phyloP scores from a whole-genome alignment of 2,329 filamentous ascomycete species.

The Macrophomina phaseolina region DNA sequence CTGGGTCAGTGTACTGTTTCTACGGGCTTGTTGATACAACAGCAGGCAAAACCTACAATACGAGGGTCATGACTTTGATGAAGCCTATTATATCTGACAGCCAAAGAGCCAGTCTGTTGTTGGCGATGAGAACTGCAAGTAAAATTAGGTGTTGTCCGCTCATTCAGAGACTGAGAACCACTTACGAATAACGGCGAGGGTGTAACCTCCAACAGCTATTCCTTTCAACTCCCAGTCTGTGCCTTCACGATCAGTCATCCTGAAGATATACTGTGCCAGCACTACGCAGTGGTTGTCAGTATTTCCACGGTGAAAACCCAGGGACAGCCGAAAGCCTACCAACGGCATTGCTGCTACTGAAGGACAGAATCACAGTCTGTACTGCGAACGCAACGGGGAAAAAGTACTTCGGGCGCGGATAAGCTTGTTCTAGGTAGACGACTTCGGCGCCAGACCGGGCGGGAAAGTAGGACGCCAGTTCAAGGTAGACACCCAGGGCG shows the following conservation, averaged over 20 bases:
- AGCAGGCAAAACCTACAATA: slow-evolving; percentile 50
- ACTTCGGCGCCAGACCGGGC: slow-evolving; percentile 70
- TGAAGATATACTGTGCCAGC: slow-evolving; percentile 65
- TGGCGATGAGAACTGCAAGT: slow-evolving; percentile 52
- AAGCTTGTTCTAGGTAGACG: slow-evolving; percentile 72
- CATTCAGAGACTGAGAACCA: background rate
- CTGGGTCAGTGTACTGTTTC: background rate
- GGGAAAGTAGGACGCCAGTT: slow-evolving; percentile 69
- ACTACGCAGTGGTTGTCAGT: slow-evolving; percentile 6
- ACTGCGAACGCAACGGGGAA: slow-evolving; percentile 54
- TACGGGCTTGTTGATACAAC: too few species aligned
- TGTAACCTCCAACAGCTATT: slow-evolving; percentile 69
- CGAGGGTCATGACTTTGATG: slow-evolving; percentile 65
- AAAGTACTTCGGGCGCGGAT: slow-evolving; percentile 67
- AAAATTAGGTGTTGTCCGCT: background rate
- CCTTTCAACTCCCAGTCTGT: slow-evolving; percentile 71
- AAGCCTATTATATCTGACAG: slow-evolving; percentile 63
- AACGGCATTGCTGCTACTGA: slow-evolving; percentile 69
- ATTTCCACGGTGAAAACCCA: too few species aligned
- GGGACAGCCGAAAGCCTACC: slow-evolving; percentile 38
- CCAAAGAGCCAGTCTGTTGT: slow-evolving; percentile 64
- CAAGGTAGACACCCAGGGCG: slow-evolving; percentile 65
- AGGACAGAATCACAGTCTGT: slow-evolving; percentile 67
- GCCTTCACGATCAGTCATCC: slow-evolving; percentile 57
- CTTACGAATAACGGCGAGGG: slow-evolving; percentile 60